These are phyloP conservation scores for Mrakiaceae sp. DNA, from an alignment of 1,284 basidiomycete species.

Conservation along the genomic window DNA sequence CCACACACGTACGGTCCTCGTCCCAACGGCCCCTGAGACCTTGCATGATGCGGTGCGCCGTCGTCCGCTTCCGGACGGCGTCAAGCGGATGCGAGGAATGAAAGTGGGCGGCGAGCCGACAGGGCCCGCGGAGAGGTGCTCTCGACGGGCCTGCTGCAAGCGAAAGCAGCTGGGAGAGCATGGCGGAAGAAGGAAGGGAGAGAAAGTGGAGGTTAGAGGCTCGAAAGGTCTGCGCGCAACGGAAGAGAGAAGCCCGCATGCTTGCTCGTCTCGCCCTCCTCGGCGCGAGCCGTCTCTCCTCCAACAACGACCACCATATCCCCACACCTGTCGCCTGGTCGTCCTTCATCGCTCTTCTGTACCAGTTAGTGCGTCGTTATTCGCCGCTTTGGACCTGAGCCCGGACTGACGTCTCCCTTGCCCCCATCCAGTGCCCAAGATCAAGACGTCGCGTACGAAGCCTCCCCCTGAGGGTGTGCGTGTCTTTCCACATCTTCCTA, in stretches of 20 bases:
- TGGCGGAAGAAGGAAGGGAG: not conserved
- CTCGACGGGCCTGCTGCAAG: not conserved
- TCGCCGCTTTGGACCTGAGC: too few relatives aligned
- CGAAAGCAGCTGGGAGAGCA: not conserved
- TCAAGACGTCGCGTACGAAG: conserved; percentile 87
- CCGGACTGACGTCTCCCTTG: too few relatives aligned
- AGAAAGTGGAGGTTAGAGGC: not conserved
- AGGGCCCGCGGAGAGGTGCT: not conserved
- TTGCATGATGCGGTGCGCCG: conserved; percentile 7
- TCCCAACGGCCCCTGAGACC: conserved; percentile 1
- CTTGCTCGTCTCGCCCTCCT: too few relatives aligned
- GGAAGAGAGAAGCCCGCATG: too few relatives aligned
- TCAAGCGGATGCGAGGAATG: not conserved
- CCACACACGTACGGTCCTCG: not conserved
- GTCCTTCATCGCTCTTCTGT: too few relatives aligned
- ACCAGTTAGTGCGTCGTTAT: too few relatives aligned
- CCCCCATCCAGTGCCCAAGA: conserved; percentile 60
- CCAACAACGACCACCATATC: too few relatives aligned
- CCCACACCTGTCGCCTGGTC: too few relatives aligned
- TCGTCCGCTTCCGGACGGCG: not conserved
- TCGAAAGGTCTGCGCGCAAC: too few relatives aligned
- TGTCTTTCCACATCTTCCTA: too few relatives aligned
- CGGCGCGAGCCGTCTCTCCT: too few relatives aligned
- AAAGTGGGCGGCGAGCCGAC: not conserved
- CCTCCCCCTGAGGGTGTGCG: conserved; percentile 73